Evolutionary conservation across 2,329 filamentous ascomycete genomes (phyloP).

Genomic region (Aspergillus transmontanensis): DNA sequence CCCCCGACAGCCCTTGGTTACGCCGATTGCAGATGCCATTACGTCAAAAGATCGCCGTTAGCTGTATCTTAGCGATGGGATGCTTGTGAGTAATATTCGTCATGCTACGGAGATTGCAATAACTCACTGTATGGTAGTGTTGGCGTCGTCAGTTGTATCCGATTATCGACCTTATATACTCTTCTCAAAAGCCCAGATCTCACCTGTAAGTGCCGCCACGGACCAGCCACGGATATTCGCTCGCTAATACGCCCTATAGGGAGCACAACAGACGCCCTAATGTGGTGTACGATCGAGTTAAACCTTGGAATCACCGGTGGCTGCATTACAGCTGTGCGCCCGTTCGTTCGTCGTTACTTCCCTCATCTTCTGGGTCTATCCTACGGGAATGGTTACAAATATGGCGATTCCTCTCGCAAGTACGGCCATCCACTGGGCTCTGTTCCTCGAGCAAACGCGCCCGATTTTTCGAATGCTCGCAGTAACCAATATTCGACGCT

Average conservation of each 20-base stretch:
- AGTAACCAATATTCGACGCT: conserved; percentile 25
- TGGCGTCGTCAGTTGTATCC: conserved; percentile 33
- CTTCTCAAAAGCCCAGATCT: conserved; percentile 27
- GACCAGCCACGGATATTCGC: neutral
- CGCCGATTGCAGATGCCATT: conserved; percentile 32
- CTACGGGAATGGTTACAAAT: conserved; percentile 15
- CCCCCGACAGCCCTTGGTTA: conserved; percentile 27
- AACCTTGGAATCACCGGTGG: conserved; percentile 33
- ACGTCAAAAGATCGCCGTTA: conserved; percentile 33
- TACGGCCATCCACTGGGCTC: conserved; percentile 27
- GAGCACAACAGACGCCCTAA: conserved; percentile 25
- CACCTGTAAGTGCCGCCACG: conserved; percentile 21
- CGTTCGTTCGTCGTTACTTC: conserved; percentile 31
- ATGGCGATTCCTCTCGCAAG: conserved; percentile 19
- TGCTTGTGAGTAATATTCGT: conserved; percentile 27
- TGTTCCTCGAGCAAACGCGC: conserved; percentile 22
- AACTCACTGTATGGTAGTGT: conserved; percentile 19
- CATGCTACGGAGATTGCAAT: neutral
- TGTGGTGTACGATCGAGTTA: conserved; percentile 34
- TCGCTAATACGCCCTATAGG: conserved; percentile 12
- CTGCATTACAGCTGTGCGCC: conserved; percentile 32
- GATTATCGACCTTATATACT: conserved; percentile 25
- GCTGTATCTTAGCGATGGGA: conserved; percentile 30
- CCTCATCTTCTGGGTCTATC: conserved; percentile 30
- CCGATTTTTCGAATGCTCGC: conserved; percentile 19